phyloP scores from a whole-genome alignment of 1,284 basidiomycete species.

The Trichosporon coremiiforme region DNA sequence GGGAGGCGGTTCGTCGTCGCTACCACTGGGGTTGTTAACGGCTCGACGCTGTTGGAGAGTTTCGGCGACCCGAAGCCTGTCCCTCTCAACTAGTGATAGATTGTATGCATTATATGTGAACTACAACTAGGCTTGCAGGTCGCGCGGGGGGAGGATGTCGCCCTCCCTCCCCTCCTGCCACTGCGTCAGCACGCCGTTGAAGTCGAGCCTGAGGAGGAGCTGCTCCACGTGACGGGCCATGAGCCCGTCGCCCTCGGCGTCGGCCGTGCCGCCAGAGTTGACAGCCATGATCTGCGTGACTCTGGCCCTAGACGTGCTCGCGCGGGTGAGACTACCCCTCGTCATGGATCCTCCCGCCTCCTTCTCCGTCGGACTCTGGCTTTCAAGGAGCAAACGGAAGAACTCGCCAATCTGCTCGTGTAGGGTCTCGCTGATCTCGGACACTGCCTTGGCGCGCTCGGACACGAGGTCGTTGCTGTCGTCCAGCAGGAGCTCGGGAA shows the following conservation, averaged over 20 bases:
- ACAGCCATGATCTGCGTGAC: slow-evolving; percentile 45
- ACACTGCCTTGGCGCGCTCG: slow-evolving; percentile 55
- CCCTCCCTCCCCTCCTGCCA: slow-evolving; percentile 44
- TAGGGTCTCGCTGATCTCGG: slow-evolving; percentile 69
- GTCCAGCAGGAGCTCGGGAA: slow-evolving; percentile 72
- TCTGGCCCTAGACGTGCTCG: background rate
- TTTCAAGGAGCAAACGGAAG: slow-evolving; percentile 65
- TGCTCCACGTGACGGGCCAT: slow-evolving; percentile 80
- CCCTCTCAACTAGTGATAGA: slow-evolving; percentile 17
- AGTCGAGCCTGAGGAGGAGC: slow-evolving; percentile 76
- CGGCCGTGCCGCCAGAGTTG: background rate
- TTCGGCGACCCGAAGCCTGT: slow-evolving; percentile 31
- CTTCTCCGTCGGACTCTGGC: slow-evolving; percentile 62
- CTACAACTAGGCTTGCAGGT: background rate
- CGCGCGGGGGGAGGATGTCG: slow-evolving; percentile 16
- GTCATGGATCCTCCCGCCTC: background rate
- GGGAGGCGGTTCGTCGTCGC: slow-evolving; percentile 81
- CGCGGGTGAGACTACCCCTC: slow-evolving; percentile 32
- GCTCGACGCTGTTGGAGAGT: slow-evolving; percentile 53
- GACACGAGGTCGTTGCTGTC: slow-evolving; percentile 65
- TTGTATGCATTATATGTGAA: slow-evolving; percentile 2
- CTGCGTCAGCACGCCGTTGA: slow-evolving; percentile 75
- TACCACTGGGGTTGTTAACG: slow-evolving; percentile 84
- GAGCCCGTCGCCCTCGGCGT: slow-evolving; percentile 42
- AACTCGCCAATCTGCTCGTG: slow-evolving; percentile 76